phyloP scores from a whole-genome alignment of 2,329 filamentous ascomycete genomes.

The Cordyceps militaris region DNA sequence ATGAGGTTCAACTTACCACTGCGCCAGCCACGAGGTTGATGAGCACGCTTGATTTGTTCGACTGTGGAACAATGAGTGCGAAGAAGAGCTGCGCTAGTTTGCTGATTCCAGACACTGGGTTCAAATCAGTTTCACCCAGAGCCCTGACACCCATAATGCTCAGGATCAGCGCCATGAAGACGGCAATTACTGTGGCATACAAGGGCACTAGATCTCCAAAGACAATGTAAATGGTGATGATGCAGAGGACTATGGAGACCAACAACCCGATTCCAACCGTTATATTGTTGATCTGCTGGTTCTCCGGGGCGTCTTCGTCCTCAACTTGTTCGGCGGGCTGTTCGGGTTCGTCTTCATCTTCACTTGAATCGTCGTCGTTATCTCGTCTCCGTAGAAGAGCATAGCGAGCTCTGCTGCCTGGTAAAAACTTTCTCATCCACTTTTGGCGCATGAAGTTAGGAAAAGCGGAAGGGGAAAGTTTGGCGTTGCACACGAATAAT shows the following conservation, averaged over 20 bases:
- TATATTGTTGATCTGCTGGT: constrained; percentile 69
- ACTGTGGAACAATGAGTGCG: constrained; percentile 76
- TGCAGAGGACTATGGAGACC: constrained; percentile 70
- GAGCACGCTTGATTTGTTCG: constrained; percentile 76
- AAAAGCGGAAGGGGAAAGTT: neutral
- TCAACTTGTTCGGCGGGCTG: constrained; percentile 22
- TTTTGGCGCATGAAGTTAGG: neutral
- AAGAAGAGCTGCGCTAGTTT: constrained; percentile 96
- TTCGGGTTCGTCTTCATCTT: constrained; percentile 14
- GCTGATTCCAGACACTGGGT: constrained; percentile 92
- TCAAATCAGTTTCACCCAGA: constrained; percentile 79
- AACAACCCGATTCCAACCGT: constrained; percentile 70
- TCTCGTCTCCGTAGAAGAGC: constrained; percentile 15
- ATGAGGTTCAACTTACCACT: constrained; percentile 40
- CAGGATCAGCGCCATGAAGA: constrained; percentile 72
- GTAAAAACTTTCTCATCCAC: neutral
- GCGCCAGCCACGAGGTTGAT: constrained; percentile 94
- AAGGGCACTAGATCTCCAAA: constrained; percentile 80
- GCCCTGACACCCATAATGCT: constrained; percentile 69
- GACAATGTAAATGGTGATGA: constrained; percentile 71
- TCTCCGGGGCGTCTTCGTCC: constrained; percentile 70
- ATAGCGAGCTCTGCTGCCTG: constrained; percentile 11
- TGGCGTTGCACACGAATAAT: constrained; percentile 26
- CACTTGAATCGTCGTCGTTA: constrained; percentile 17
- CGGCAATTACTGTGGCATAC: constrained; percentile 67